Conservation (phyloP, 2,329 filamentous ascomycete genomes). For the Pseudogymnoascus sp. region DNA sequence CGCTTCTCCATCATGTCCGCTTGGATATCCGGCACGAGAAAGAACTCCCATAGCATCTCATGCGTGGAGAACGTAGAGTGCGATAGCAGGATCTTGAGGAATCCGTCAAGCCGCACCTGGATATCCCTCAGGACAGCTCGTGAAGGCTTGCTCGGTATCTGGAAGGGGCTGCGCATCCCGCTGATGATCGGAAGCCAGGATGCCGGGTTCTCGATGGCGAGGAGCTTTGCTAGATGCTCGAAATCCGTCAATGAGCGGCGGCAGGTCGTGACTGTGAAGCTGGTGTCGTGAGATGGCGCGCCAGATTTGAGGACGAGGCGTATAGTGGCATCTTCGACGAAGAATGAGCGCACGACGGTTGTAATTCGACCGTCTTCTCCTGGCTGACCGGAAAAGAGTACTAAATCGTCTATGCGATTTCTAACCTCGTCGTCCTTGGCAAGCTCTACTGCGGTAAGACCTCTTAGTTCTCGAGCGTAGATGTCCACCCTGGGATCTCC, state of each 20-base stretch:
- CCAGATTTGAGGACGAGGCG: conserved; percentile 91
- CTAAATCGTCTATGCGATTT: conserved; percentile 91
- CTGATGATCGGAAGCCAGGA: conserved; percentile 83
- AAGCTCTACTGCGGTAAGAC: conserved; percentile 87
- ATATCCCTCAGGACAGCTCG: conserved; percentile 78
- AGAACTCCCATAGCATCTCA: conserved; percentile 98
- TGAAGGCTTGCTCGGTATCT: conserved; percentile 87
- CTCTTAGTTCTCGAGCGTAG: conserved; percentile 72
- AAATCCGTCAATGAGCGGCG: conserved; percentile 82
- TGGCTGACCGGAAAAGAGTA: conserved; percentile 67
- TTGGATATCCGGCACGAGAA: conserved; percentile 90
- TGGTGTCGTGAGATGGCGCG: conserved; percentile 69
- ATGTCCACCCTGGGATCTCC: conserved; percentile 81
- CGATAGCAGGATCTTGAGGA: conserved; percentile 74
- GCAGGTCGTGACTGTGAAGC: conserved; percentile 90
- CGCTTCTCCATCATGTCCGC: conserved; percentile 83
- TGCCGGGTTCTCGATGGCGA: conserved; percentile 83
- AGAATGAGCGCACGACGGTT: conserved; percentile 88
- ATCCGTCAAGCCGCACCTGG: conserved; percentile 77
- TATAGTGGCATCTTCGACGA: conserved; percentile 92
- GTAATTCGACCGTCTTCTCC: conserved; percentile 75
- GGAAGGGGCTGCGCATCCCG: conserved; percentile 76
- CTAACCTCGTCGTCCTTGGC: conserved; percentile 97
- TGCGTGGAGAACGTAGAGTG: conserved; percentile 93
- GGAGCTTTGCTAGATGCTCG: conserved; percentile 75